Evolutionary conservation across 192 early-diverging fungal genomes (phyloP), one percentile per base, ranked within the genome.

Genomic region (Coemansia sp.): DNA sequence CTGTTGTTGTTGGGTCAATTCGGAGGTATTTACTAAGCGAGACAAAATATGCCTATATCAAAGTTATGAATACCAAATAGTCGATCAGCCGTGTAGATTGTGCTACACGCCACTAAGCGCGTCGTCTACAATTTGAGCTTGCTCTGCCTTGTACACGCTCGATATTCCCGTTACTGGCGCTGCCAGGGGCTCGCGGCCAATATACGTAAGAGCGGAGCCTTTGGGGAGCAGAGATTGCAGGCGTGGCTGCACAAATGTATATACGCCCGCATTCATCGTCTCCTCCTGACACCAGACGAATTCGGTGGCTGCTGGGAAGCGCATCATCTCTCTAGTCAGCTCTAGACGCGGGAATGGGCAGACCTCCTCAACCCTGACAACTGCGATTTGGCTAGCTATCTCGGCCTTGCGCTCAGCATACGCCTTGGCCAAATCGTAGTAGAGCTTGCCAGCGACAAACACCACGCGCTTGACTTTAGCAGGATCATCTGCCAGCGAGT

Each of bases 261-360:
- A 97, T 14, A 88, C 89, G 19, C 97, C 97, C 40, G 91, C 88
- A 64, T 98, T 98, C 83, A 97, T 91, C 31, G 94, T 95, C 68
- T 98, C 97, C 72, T 98, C 97, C 70, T 93, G 92, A 68, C 88
- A 91, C 89, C 90, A 94, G 6, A 88, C 74, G 70, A 88, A 92
- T 47, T 91, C 87, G 37, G 80, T 68, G 11, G 88, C 89, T n/a
- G 86, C 80, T 14, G 68, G 65, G 76, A 87, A 96, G 42, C 85
- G 83, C 25, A 73, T 66, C 14, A 98, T 74, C 70, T 91, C 90
- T 14, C 66, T 22, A 51, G 77, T 45, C 31, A 96, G 64, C 45
- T 92, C 88, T 6, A 84, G 74, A 54, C 81, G 85, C 24, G 97
- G 97, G 87, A 97, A 94, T 15, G 97, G 97, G 57, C 89, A 89